These are phyloP conservation scores for Sarocladium brachiariae DNA, from an alignment of 2,329 filamentous ascomycete genomes.

Conservation along the genomic window DNA sequence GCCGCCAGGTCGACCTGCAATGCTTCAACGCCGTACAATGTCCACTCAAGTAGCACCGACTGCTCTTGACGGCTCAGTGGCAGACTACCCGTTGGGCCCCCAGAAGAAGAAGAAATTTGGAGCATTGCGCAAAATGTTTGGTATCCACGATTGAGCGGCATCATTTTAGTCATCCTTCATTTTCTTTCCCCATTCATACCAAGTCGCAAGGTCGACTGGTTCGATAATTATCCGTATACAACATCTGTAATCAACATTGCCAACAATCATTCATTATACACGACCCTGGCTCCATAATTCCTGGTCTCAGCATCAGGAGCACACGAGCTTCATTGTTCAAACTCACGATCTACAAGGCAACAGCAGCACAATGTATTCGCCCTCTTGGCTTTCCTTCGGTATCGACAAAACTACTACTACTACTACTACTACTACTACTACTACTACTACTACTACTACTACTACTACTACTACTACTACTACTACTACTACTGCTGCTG, in stretches of 20 bases:
- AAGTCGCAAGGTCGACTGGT: background rate
- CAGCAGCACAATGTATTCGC: no score
- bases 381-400: no score
- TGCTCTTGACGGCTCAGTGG: constrained; percentile 13
- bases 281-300: background rate
- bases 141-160: constrained; percentile 25
- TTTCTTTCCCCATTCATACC: background rate
- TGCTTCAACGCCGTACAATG: constrained; percentile 30
- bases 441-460: no score
- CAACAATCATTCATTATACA: background rate
- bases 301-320: background rate
- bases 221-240: background rate
- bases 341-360: no score
- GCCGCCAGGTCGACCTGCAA: constrained; percentile 19
- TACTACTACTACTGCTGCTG: no score
- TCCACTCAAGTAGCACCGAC: constrained; percentile 24
- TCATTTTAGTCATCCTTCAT: background rate
- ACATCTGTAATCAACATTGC: background rate
- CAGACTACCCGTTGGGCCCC: constrained; percentile 11
- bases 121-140: constrained; percentile 58
- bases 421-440: no score
- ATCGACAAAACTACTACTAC: no score
- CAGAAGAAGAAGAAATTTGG: constrained; percentile 62
- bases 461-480: no score
- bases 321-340: background rate